phyloP scores from a whole-genome alignment of 2,329 filamentous ascomycete species.

The Alternaria tenuissima region DNA sequence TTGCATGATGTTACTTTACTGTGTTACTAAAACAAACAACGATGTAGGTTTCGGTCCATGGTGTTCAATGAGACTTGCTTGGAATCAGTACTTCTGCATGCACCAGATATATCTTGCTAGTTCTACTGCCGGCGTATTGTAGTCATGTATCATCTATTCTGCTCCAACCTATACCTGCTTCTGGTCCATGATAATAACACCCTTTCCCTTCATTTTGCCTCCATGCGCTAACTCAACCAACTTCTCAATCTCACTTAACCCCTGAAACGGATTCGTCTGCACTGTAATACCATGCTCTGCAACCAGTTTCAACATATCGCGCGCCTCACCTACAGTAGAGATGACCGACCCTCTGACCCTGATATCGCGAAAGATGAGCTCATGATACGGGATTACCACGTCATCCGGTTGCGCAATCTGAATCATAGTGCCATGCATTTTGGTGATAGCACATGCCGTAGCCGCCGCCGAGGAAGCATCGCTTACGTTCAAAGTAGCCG shows the following conservation, averaged over 20 bases:
- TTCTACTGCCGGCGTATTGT: no score
- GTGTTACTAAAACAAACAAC: no score
- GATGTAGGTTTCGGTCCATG: no score
- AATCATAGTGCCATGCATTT: constrained; percentile 66
- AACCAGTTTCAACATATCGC: neutral
- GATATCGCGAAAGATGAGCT: constrained; percentile 65
- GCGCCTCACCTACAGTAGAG: neutral
- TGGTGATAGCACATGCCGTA: constrained; percentile 63
- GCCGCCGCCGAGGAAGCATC: constrained; percentile 60
- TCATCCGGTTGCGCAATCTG: constrained; percentile 62
- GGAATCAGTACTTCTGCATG: no score
- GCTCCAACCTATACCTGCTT: neutral
- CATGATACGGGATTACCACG: constrained; percentile 51
- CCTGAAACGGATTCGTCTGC: neutral
- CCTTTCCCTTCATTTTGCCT: neutral
- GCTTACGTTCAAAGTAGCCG: neutral
- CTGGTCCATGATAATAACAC: neutral
- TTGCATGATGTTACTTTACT: no score
- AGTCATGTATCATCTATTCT: neutral
- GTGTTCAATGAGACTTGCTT: no score
- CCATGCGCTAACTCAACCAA: neutral
- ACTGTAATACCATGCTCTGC: neutral
- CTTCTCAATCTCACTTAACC: neutral
- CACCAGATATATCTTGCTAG: no score
- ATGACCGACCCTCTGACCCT: constrained; percentile 39